A percentile compares a stretch with the other conserved stretches of the same genome.
Evolutionary conservation across 1,284 basidiomycete species (phyloP).

Genomic region (Mixia osmundae): DNA sequence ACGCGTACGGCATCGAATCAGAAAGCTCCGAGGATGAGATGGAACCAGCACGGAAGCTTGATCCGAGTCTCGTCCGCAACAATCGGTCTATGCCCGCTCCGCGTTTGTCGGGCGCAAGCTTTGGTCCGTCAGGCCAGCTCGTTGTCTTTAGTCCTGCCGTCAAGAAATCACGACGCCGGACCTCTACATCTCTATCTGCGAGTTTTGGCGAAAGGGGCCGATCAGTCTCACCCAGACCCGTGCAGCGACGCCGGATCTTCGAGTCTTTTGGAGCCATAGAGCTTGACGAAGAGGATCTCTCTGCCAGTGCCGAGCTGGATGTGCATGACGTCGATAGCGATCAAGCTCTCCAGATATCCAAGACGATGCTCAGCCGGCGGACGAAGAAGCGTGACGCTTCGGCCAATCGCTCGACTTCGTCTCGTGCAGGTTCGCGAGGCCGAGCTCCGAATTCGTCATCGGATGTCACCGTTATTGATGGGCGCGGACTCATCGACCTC

Average conservation of each 20-base stretch:
- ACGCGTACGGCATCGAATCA: too few relatives aligned
- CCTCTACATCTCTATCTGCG: too few relatives aligned
- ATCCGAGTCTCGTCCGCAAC: slow-evolving; percentile 1
- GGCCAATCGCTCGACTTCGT: not conserved
- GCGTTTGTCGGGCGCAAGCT: slow-evolving; percentile 52
- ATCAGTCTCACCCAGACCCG: too few relatives aligned
- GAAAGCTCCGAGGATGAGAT: slow-evolving; percentile 15
- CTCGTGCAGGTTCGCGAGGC: slow-evolving; percentile 20
- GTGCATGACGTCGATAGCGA: slow-evolving; percentile 8
- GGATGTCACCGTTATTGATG: slow-evolving; percentile 39
- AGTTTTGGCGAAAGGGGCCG: too few relatives aligned
- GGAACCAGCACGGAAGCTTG: slow-evolving; percentile 22
- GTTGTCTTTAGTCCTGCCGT: slow-evolving; percentile 11
- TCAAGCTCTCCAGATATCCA: slow-evolving; percentile 1
- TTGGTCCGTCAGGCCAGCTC: slow-evolving; percentile 33
- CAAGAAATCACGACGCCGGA: slow-evolving; percentile 1
- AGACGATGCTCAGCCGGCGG: not conserved
- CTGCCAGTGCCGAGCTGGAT: slow-evolving; percentile 1
- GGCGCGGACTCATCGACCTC: slow-evolving; percentile 34
- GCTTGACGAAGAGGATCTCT: slow-evolving; percentile 2
- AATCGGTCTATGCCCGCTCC: slow-evolving; percentile 32
- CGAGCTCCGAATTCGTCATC: slow-evolving; percentile 38
- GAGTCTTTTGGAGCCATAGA: slow-evolving; percentile 8
- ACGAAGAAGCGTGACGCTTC: not conserved
- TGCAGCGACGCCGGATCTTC: slow-evolving; percentile 4